Percentiles rank a stretch among this genome's conserved stretches.
Evolutionary conservation across 169 alveolate genomes (phyloP).

Genomic region (Eimeria acervulina): DNA sequence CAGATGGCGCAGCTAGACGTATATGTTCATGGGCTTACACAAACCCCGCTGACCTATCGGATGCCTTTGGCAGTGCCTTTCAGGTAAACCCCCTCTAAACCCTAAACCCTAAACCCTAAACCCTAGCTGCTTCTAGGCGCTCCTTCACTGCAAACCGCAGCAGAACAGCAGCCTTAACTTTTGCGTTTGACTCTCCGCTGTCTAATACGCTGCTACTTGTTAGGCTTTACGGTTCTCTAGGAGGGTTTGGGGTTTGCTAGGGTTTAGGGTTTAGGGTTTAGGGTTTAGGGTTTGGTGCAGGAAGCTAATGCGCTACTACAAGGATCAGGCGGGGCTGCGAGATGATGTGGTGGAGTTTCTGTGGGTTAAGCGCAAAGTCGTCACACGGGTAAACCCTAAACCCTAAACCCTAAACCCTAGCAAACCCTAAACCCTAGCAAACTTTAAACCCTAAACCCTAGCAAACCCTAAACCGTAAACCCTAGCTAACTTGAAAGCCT

Average conservation of each 20-base stretch:
- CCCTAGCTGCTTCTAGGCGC: too few species aligned
- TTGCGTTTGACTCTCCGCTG: too few species aligned
- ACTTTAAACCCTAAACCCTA: neutral
- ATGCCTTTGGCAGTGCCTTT: slow-evolving; percentile 58
- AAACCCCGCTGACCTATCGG: slow-evolving; percentile 5
- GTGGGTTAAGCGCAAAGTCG: slow-evolving; percentile 1
- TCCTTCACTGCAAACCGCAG: neutral
- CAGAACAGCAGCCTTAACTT: too few species aligned
- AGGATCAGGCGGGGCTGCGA: slow-evolving; percentile 80
- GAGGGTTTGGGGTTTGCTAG: neutral
- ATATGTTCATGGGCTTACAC: slow-evolving; percentile 13
- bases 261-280: neutral
- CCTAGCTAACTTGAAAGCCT: neutral
- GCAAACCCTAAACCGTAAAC: neutral
- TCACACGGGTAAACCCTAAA: neutral
- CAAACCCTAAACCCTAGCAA: neutral
- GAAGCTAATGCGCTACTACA: slow-evolving; percentile 82
- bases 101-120: neutral
- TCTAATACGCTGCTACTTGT: too few species aligned
- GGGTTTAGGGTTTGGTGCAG: slow-evolving; percentile 63
- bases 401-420: neutral
- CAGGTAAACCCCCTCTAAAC: neutral
- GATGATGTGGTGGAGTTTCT: slow-evolving; percentile 83
- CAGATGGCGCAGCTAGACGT: slow-evolving; percentile 49
- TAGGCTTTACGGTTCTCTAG: too few species aligned